Percentiles rank a stretch among this genome's conserved stretches.
These are phyloP conservation scores for Narthecium ossifragum DNA, from an alignment of 106 monocot species.

Conservation along the genomic window DNA sequence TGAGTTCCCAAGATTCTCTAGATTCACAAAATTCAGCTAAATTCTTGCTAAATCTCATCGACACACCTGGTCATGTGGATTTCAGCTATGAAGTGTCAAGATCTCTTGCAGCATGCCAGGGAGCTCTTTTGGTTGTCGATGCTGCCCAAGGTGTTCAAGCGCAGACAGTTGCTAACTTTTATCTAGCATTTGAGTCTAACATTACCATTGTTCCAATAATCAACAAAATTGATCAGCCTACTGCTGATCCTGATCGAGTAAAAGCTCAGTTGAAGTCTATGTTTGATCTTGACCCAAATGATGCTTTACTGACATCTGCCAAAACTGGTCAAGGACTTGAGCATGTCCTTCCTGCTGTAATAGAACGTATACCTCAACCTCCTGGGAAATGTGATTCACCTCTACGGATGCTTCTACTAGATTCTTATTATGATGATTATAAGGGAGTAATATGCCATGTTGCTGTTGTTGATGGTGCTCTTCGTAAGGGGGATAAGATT, in stretches of 20 bases:
- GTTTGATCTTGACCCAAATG: constrained; percentile 86
- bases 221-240: constrained; percentile 98
- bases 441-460: constrained; percentile 99
- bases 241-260: constrained; percentile 92
- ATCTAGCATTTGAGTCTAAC: constrained; percentile 91
- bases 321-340: constrained; percentile 96
- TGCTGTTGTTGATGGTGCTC: constrained; percentile 91
- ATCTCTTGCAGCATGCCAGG: constrained; percentile 97
- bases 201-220: constrained; percentile 92
- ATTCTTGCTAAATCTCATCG: constrained; percentile 82
- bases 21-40: constrained; percentile 11
- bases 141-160: constrained; percentile 99
- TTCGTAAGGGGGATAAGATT: constrained; percentile 91
- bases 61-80: constrained; percentile 99
- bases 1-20: constrained; percentile 2
- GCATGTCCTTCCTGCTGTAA: constrained; percentile 90
- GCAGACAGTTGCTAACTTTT: constrained; percentile 97
- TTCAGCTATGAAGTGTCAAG: constrained; percentile 99
- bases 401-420: constrained; percentile 91
- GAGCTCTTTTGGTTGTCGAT: constrained; percentile 95
- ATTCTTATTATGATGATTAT: constrained; percentile 99
- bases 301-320: constrained; percentile 88
- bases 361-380: constrained; percentile 75
- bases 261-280: constrained; percentile 84
- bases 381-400: constrained; percentile 61